Conservation (phyloP, 768 basidiomycete species). For the Trametes sanguinea region DNA sequence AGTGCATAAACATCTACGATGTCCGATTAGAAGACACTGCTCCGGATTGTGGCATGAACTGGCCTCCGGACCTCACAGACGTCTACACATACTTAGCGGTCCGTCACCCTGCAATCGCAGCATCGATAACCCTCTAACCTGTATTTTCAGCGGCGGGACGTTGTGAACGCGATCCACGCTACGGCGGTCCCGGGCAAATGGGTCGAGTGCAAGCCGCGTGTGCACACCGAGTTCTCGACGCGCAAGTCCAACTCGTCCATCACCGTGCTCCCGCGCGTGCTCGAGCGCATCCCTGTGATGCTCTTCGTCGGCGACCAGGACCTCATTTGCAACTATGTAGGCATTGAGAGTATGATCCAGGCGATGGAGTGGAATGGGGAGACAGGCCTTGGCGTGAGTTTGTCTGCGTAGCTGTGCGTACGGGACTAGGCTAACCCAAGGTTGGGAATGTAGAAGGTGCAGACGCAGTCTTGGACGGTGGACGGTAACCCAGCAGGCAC, state of each 20-base stretch:
- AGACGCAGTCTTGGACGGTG: constrained; percentile 76
- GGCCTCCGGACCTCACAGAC: constrained; percentile 84
- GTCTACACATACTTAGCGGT: constrained; percentile 82
- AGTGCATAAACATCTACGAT: constrained; percentile 95
- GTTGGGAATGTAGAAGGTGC: constrained; percentile 49
- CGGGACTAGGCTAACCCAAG: background rate
- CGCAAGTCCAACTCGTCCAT: constrained; percentile 66
- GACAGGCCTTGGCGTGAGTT: constrained; percentile 80
- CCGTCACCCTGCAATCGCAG: constrained; percentile 32
- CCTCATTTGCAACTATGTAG: constrained; percentile 94
- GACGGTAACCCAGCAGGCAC: constrained; percentile 79
- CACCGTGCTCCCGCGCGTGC: constrained; percentile 72
- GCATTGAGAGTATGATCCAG: constrained; percentile 84
- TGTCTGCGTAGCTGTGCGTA: background rate
- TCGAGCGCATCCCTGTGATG: constrained; percentile 81
- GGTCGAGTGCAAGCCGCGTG: constrained; percentile 79
- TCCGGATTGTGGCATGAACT: constrained; percentile 97
- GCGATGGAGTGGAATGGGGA: constrained; percentile 84
- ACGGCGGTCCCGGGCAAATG: constrained; percentile 72
- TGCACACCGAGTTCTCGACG: constrained; percentile 63
- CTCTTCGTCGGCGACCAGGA: constrained; percentile 96
- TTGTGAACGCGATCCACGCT: constrained; percentile 84
- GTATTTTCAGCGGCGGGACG: constrained; percentile 66
- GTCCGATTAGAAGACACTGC: constrained; percentile 81
- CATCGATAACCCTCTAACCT: background rate